phyloP scores from a whole-genome alignment of 2,329 filamentous ascomycete genomes.

The Pyricularia sp. region DNA sequence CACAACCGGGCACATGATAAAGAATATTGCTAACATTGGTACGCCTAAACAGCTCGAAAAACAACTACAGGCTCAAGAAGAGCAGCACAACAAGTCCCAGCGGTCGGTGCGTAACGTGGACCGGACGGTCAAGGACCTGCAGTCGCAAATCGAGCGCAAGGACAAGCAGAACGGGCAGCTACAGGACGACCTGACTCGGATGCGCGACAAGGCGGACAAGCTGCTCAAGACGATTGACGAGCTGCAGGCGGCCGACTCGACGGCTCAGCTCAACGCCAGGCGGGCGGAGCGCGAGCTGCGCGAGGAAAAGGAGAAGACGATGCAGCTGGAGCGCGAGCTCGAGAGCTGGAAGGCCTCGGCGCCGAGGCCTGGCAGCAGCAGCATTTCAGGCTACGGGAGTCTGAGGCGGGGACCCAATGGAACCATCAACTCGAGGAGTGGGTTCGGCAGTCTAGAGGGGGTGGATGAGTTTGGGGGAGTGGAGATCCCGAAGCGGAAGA shows the following conservation, averaged over 20 bases:
- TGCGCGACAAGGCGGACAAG: conserved; percentile 84
- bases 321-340: conserved; percentile 79
- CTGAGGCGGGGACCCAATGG: conserved; percentile 12
- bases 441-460: conserved; percentile 14
- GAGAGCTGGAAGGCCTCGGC: conserved; percentile 60
- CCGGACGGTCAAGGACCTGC: conserved; percentile 85
- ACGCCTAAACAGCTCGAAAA: conserved; percentile 62
- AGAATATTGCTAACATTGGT: conserved; percentile 14
- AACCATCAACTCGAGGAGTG: neutral
- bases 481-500: conserved; percentile 56
- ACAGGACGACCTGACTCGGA: conserved; percentile 72
- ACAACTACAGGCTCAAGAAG: conserved; percentile 76
- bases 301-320: conserved; percentile 74
- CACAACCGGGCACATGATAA: neutral
- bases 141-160: conserved; percentile 83
- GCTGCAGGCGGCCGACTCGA: conserved; percentile 77
- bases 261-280: conserved; percentile 70
- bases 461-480: conserved; percentile 41
- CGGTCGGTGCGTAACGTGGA: conserved; percentile 88
- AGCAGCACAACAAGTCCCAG: conserved; percentile 68
- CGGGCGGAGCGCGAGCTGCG: conserved; percentile 83
- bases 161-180: conserved; percentile 79
- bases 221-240: conserved; percentile 89
- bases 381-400: conserved; percentile 16
- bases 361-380: conserved; percentile 13